Base-by-base conservation (phyloP, 495 filamentous ascomycete species). In the Aspergillus mulundensis region DNA sequence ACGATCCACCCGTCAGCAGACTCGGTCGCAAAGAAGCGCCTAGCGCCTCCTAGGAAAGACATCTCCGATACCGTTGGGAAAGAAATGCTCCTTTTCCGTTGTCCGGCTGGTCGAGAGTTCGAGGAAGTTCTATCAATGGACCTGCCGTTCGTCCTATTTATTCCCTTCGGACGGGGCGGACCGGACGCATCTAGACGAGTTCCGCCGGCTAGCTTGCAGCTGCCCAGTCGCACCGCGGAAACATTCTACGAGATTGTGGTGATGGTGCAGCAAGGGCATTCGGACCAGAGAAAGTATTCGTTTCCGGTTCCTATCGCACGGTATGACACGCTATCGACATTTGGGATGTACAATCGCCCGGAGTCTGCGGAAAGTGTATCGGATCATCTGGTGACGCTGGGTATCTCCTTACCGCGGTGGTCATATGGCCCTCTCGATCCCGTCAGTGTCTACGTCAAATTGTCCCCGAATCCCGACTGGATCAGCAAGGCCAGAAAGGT, bases 291-390 rank as follows among this genome's bases (percentile, higher is more conserved):
- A 64, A 95, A 95, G 76, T 94, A 92, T 64, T 72, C 86, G 7
- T 96, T 96, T 59, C 92, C 94, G 1, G 89, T 97, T 1, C 95
- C 94, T 12, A 84, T 98, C 58, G 81, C 85, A 58, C 81, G 94
- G 60, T 98, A 97, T 72, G 94, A 98, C 70, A 98, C 91, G 3
- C 77, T 98, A 25, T 97, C 92, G 20, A 97, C 94, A 28, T 98
- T 97, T 71, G 95, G 94, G 68, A 98, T 98, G 94, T 98, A 97
- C 74, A 97, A 97, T 72, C 86, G 91, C 24, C 94, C 91, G 10
- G 94, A 97, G 69, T 85, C 84, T 49, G 89, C 89, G 46, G 89
- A 95, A 58, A 81, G 81, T 50, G 86, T 91, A 51, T 81, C 89
- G 38, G 94, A 98, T 70, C 92, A 95, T 66, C 72, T 97, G 50